Evolutionary conservation across 2,329 filamentous ascomycete species (phyloP).

Genomic region (Diplodia sapinea): DNA sequence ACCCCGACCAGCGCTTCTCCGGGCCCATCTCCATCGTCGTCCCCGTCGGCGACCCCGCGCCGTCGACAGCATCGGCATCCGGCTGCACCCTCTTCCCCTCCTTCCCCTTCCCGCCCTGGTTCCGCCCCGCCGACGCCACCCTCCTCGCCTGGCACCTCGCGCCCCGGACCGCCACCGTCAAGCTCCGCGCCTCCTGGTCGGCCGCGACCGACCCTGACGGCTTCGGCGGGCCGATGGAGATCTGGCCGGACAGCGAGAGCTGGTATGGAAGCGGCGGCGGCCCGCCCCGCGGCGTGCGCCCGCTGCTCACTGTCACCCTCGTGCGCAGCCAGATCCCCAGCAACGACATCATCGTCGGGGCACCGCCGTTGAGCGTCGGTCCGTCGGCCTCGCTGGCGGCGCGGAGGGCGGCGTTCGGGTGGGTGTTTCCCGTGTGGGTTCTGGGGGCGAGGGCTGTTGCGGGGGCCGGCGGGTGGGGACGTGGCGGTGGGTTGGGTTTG

Average conservation of each 20-base stretch:
- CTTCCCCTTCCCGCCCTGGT: conserved; percentile 15
- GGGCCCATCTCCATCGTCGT: conserved; percentile 7
- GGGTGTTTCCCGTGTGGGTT: neutral
- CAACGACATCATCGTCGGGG: conserved; percentile 14
- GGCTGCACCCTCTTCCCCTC: too few species aligned
- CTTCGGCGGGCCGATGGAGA: conserved; percentile 18
- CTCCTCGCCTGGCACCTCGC: conserved; percentile 8
- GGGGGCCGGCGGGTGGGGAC: neutral
- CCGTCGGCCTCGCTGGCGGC: neutral
- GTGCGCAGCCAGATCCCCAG: conserved; percentile 9
- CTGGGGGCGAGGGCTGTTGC: neutral
- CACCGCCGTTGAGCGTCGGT: conserved; percentile 9
- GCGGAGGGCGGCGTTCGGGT: neutral
- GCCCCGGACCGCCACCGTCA: neutral
- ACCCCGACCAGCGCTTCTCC: conserved; percentile 15
- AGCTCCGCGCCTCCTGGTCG: conserved; percentile 15
- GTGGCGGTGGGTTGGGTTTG: neutral
- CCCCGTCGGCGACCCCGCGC: conserved; percentile 2
- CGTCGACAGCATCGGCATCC: neutral
- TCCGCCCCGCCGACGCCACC: conserved; percentile 16
- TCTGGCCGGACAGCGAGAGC: conserved; percentile 25
- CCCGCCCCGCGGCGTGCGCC: conserved; percentile 17
- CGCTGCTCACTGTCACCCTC: conserved; percentile 17
- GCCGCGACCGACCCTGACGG: neutral
- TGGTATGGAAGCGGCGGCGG: conserved; percentile 2